Evolutionary conservation across 139 green algal species (phyloP).

Genomic region (Closterium sp.): DNA sequence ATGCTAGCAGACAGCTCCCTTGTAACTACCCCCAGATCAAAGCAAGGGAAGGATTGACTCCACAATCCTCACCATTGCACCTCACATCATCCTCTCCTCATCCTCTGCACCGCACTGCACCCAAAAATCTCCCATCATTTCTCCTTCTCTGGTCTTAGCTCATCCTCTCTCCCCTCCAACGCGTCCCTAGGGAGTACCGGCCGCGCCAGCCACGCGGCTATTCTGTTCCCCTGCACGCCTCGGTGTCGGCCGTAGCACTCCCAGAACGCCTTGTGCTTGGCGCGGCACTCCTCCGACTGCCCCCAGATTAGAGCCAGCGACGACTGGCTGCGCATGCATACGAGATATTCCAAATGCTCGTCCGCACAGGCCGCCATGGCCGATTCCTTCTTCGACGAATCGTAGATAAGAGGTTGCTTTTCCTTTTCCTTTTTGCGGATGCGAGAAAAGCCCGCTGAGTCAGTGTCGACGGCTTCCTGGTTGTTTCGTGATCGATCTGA

Average conservation of each 20-base stretch:
- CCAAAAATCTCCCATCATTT: not conserved
- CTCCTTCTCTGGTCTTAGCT: no score
- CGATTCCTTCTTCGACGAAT: not conserved
- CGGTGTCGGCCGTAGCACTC: not conserved
- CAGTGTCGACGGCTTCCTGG: not conserved
- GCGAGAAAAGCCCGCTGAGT: not conserved
- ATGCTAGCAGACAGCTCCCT: no score
- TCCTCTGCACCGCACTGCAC: not conserved
- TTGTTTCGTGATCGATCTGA: not conserved
- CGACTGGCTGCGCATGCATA: not conserved
- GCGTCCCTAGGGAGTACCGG: not conserved
- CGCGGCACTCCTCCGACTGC: not conserved
- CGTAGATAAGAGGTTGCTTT: not conserved
- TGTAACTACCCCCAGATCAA: no score
- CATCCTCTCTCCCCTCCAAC: not conserved
- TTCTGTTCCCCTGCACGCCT: not conserved
- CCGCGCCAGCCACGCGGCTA: not conserved
- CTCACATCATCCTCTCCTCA: no score
- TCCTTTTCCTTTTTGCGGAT: not conserved
- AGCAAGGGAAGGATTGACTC: no score
- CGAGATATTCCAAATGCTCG: not conserved
- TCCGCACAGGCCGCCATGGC: not conserved
- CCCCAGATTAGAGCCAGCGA: not conserved
- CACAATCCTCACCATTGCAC: no score
- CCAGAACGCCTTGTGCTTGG: not conserved